Evolutionary conservation across 306 rosid species (phyloP).

Genomic region (Mucuna pruriens): DNA sequence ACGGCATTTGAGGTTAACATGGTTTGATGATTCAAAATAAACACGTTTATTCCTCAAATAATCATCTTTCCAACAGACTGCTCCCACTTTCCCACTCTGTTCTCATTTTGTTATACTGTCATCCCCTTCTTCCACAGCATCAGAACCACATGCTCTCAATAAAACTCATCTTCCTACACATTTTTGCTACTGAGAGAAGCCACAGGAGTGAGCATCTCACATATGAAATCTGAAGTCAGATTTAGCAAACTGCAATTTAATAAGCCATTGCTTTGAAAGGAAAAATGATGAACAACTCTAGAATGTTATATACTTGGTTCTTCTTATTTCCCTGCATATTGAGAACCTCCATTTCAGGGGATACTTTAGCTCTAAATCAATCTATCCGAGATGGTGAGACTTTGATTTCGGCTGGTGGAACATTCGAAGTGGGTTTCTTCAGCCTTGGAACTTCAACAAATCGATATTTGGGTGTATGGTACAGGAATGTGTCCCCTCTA

Average conservation of each 20-base stretch:
- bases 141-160: too few relatives aligned
- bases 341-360: neutral
- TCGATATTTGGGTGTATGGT: slow-evolving; percentile 40
- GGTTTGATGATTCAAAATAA: too few relatives aligned
- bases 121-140: too few relatives aligned
- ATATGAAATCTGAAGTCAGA: neutral
- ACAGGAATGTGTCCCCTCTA: slow-evolving; percentile 16
- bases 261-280: neutral
- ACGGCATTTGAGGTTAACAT: too few relatives aligned
- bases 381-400: slow-evolving; percentile 30
- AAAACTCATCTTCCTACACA: too few relatives aligned
- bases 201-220: neutral
- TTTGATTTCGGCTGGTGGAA: slow-evolving; percentile 28
- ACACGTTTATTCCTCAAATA: too few relatives aligned
- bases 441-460: slow-evolving; percentile 26
- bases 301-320: neutral
- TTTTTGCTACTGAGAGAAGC: too few relatives aligned
- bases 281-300: neutral
- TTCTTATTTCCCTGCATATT: neutral
- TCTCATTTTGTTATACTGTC: too few relatives aligned
- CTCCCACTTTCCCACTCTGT: too few relatives aligned
- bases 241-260: neutral
- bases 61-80: too few relatives aligned
- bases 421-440: slow-evolving; percentile 36
- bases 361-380: neutral